Evolutionary conservation across 2,329 filamentous ascomycete species (phyloP), one percentile per base, ranked within the genome.

Genomic region (Dothideomycetes sp.): DNA sequence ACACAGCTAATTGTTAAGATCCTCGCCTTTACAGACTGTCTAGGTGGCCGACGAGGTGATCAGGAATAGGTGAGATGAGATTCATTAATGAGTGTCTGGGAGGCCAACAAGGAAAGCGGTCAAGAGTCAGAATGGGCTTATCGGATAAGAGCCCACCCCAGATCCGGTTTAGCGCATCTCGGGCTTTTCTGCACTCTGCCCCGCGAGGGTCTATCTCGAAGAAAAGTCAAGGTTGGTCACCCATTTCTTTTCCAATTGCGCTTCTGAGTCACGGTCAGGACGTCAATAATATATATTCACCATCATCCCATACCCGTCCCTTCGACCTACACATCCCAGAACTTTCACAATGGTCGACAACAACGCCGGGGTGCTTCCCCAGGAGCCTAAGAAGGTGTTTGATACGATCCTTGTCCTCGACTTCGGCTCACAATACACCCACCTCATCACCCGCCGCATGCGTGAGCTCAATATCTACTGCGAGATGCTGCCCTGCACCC

Each of bases 401-500:
- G 70, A 81, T 68, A 84, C 81, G 48, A 80, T 85, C 51, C 65
- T 85, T 48, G 76, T 80, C 47, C 66, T 84, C 51, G 80, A 84
- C 60, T 84, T 84, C 57, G 80, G 74, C 48, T 80, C 74, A 17
- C 80, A 84, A 62, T 81, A 79, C 54, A 79, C 76, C 31, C 81
- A 87, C 59, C 68, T 88, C 30, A 86, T 88, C 54, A 77, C 78
- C 8, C 72, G 84, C 40, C 76, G 84, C 24, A 72, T 93, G 19
- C 75, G 86, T 50, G 77, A 82, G 51, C 73, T 93, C 62, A 81
- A 81, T 65, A 74, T 93, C 59, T 94, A 84, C 68, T 78, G 78
- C 45, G 87, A 94, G 66, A 82, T 94, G 79, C 76, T 93, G 32
- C 84, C 84, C 16, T 94, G 87, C 63, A 93, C 81, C 34, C 79